Conservation (phyloP, 2,329 filamentous ascomycete species). For the Xylaria sp. region DNA sequence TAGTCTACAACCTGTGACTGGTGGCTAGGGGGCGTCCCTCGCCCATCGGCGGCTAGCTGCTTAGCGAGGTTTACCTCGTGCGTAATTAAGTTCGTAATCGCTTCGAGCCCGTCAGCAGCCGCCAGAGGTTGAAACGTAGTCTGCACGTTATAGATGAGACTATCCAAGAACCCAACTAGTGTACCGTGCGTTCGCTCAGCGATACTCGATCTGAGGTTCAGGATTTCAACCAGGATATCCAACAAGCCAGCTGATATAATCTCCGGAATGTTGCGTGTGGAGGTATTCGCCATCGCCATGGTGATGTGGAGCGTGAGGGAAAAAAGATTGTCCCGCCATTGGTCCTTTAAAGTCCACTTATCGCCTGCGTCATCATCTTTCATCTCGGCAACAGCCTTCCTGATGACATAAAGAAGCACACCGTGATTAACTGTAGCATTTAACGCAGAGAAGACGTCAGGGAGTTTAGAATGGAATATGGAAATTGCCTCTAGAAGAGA, state of each 20-base stretch:
- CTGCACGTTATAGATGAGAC: constrained; percentile 84
- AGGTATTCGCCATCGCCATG: constrained; percentile 69
- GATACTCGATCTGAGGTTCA: constrained; percentile 82
- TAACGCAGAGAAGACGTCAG: constrained; percentile 89
- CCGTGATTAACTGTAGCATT: constrained; percentile 97
- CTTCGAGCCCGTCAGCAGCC: constrained; percentile 83
- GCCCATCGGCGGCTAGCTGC: constrained; percentile 71
- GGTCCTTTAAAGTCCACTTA: constrained; percentile 75
- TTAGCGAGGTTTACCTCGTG: constrained; percentile 79
- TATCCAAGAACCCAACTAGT: constrained; percentile 88
- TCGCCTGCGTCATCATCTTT: constrained; percentile 67
- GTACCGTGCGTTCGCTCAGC: constrained; percentile 86
- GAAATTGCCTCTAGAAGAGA: constrained; percentile 86
- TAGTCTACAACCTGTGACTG: constrained; percentile 91
- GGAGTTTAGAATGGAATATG: constrained; percentile 77
- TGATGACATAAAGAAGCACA: constrained; percentile 89
- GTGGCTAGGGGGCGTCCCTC: constrained; percentile 76
- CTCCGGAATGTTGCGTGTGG: constrained; percentile 61
- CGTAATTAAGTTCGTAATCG: constrained; percentile 87
- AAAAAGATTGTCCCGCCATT: constrained; percentile 92
- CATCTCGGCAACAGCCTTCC: constrained; percentile 89
- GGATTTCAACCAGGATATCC: constrained; percentile 87
- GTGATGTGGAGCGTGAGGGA: constrained; percentile 86
- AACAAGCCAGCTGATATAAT: constrained; percentile 91
- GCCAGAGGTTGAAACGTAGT: constrained; percentile 88